Percentiles rank a stretch among this genome's conserved stretches.
These are phyloP conservation scores for Saitozyma podzolica DNA, from an alignment of 768 basidiomycete species.

Conservation along the genomic window DNA sequence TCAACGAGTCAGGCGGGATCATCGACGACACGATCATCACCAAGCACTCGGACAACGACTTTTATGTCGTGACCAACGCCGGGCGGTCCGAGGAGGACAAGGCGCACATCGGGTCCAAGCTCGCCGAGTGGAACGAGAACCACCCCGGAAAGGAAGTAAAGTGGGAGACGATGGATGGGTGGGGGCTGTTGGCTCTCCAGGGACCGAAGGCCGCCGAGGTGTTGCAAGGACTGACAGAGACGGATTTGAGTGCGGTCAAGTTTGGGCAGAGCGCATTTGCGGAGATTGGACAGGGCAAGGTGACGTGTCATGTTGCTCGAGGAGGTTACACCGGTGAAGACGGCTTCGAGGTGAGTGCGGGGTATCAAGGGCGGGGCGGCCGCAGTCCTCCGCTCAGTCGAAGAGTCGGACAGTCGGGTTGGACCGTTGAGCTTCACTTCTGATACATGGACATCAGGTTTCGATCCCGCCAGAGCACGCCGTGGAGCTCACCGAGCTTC, in stretches of 20 bases:
- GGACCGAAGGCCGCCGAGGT: conserved; percentile 81
- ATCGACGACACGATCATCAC: conserved; percentile 89
- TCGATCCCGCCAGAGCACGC: conserved; percentile 81
- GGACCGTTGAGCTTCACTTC: neutral
- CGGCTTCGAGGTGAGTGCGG: conserved; percentile 78
- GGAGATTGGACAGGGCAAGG: conserved; percentile 64
- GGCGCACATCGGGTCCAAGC: conserved; percentile 67
- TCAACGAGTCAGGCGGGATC: conserved; percentile 88
- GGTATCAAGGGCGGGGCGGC: neutral
- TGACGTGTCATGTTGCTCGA: conserved; percentile 81
- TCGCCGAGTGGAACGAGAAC: conserved; percentile 77
- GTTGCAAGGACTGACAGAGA: conserved; percentile 65
- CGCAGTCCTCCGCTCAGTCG: neutral
- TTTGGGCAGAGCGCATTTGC: conserved; percentile 84
- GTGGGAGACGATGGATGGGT: conserved; percentile 74
- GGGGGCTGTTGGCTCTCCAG: conserved; percentile 89
- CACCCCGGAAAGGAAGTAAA: conserved; percentile 61
- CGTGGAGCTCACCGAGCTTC: conserved; percentile 64
- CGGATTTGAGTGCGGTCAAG: conserved; percentile 68
- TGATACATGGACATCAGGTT: conserved; percentile 57
- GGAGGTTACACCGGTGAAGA: conserved; percentile 99
- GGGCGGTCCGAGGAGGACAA: conserved; percentile 79
- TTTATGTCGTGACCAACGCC: conserved; percentile 96
- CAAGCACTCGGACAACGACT: conserved; percentile 62
- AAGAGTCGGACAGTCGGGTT: neutral